Conservation (phyloP, 352 stramenopile genomes). For the Phytophthora parvispora region DNA sequence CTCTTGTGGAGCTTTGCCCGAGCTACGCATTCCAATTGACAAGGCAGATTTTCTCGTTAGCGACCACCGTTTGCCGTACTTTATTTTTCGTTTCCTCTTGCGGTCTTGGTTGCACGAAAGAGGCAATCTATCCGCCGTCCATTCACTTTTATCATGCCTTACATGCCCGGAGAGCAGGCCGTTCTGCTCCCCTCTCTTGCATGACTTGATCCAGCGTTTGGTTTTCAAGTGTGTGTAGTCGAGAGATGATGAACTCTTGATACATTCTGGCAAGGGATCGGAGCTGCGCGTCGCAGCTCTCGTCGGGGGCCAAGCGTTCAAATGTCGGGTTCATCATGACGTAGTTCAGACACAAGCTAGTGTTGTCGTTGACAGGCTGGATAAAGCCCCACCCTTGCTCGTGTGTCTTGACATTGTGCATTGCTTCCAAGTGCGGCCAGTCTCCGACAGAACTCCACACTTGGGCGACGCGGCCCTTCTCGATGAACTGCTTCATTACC, state of each 20-base stretch:
- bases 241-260: slow-evolving; percentile 11
- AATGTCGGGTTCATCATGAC: slow-evolving; percentile 4
- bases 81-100: too few relatives aligned
- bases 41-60: too few relatives aligned
- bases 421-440: slow-evolving; percentile 1
- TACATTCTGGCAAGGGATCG: slow-evolving; percentile 8
- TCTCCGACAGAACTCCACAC: slow-evolving; percentile 13
- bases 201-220: slow-evolving; percentile 12
- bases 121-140: too few relatives aligned
- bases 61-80: too few relatives aligned
- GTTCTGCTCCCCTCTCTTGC: not conserved
- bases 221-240: slow-evolving; percentile 18
- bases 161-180: too few relatives aligned
- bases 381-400: slow-evolving; percentile 17
- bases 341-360: slow-evolving; percentile 10
- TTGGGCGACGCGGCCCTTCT: slow-evolving; percentile 11
- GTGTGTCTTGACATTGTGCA: slow-evolving; percentile 7
- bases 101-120: too few relatives aligned
- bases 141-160: too few relatives aligned
- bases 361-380: not conserved
- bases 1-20: too few relatives aligned
- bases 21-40: too few relatives aligned
- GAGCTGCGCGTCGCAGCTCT: not conserved
- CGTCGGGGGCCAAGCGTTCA: not conserved
- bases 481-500: slow-evolving; percentile 26